These are phyloP conservation scores for Paxillus involutus DNA, from an alignment of 768 basidiomycete species.

Conservation along the genomic window DNA sequence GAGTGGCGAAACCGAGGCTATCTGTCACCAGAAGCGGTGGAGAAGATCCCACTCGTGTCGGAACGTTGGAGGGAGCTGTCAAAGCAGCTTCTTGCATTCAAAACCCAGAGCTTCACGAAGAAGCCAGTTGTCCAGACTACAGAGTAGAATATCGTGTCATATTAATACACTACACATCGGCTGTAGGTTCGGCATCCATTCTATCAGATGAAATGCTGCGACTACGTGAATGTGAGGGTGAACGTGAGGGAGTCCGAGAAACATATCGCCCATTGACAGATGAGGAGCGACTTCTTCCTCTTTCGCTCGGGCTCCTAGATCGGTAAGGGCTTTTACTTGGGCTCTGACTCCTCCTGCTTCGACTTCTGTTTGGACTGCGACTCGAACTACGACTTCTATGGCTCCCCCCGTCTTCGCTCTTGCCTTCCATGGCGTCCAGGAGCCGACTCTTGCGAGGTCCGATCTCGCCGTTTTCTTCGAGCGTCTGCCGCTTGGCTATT, in stretches of 20 bases:
- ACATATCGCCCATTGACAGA: slow-evolving; percentile 57
- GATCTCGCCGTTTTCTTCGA: slow-evolving; percentile 92
- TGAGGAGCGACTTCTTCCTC: slow-evolving; percentile 30
- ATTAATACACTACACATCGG: slow-evolving; percentile 13
- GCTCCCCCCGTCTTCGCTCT: slow-evolving; percentile 50
- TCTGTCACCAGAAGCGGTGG: slow-evolving; percentile 59
- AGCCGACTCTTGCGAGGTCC: slow-evolving; percentile 82
- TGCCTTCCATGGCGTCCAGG: slow-evolving; percentile 85
- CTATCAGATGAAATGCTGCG: slow-evolving; percentile 59
- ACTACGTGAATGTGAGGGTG: slow-evolving; percentile 47
- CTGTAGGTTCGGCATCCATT: slow-evolving; percentile 40
- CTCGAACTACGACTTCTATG: slow-evolving; percentile 38
- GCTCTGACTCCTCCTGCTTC: slow-evolving; percentile 28
- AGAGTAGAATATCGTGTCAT: slow-evolving; percentile 16
- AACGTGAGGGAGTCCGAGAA: slow-evolving; percentile 54
- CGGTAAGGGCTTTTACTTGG: slow-evolving; percentile 24
- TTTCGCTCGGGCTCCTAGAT: slow-evolving; percentile 24
- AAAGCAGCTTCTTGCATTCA: slow-evolving; percentile 58
- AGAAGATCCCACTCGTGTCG: slow-evolving; percentile 60
- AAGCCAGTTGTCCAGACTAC: slow-evolving; percentile 19
- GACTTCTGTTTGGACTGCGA: slow-evolving; percentile 25
- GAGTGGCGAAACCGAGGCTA: slow-evolving; percentile 74
- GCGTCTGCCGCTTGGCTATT: slow-evolving; percentile 75
- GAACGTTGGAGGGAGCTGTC: slow-evolving; percentile 71
- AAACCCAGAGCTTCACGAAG: slow-evolving; percentile 30